Base-by-base conservation (phyloP, 2,329 filamentous ascomycete genomes). In the Macroventuria anomochaeta region DNA sequence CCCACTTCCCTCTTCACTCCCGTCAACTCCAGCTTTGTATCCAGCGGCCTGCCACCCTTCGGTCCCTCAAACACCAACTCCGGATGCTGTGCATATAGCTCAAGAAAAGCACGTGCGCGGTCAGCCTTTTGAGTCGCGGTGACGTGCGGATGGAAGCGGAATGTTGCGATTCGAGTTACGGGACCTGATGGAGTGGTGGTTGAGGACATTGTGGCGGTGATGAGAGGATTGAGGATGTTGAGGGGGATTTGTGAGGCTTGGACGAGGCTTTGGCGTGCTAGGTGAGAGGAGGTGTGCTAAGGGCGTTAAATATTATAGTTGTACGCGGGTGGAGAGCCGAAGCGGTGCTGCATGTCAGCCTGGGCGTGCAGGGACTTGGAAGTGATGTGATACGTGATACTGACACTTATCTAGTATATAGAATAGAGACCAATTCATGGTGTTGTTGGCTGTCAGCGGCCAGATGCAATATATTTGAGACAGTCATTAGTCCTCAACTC, bases 161-260 rank as follows among this genome's bases (percentile, higher is more conserved):
- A 70, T 10, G 55, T 59, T 29, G 64, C 67, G 43, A 69, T 61
- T 26, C 65, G 56, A 1, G 63, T 68, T 15, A 69, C 57, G 2
- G 60, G 60, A 0, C 31, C 34, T 1, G 46, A 39, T 7, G 37
- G 17, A 5, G 28, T 32, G 29, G 31, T 25, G 2, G n/a, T 10
- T 13, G 23, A 46, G 23, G 15, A 11, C 39, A 41, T 41, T 17
- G 18, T 15, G 11, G 7, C 13, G 1, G 38, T 8, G 4, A 25
- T 5, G 23, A 8, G 23, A 25, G 5, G 23, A 8, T 5, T 25
- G 23, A 25, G 23, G 23, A 8, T 25, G 5, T 25, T 25, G 8
- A 8, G 23, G 23, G 23, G 5, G 23, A 25, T 5, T 5, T 25
- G 23, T 8, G 23, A 25, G 8, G 23, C 5, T 5, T 25, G 23